Conservation (phyloP, 345 rosid genomes). For the Tarenaya hassleriana region DNA sequence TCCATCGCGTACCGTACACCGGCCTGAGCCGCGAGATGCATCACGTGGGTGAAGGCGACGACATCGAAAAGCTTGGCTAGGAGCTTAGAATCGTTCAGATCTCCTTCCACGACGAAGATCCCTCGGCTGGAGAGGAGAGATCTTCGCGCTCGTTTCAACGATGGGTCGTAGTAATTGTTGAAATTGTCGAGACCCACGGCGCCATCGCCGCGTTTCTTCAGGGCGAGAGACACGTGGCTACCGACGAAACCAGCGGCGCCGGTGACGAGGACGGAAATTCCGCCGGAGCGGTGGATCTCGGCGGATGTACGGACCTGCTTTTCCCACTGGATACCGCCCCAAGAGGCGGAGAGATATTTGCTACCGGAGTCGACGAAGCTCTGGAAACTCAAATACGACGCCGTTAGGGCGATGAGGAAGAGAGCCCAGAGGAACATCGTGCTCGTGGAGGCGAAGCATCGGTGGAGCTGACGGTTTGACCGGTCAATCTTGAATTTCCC, state of each 20-base stretch:
- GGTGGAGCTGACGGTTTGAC: conserved; percentile 58
- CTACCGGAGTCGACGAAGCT: conserved; percentile 72
- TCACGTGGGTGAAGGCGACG: conserved; percentile 74
- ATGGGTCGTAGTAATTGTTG: conserved; percentile 71
- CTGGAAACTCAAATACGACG: conserved; percentile 75
- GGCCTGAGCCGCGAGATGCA: conserved; percentile 91
- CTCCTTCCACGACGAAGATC: conserved; percentile 58
- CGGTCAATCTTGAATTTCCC: conserved; percentile 86
- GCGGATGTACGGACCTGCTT: conserved; percentile 58
- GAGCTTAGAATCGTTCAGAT: conserved; percentile 54
- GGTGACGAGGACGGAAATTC: conserved; percentile 68
- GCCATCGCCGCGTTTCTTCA: conserved; percentile 70
- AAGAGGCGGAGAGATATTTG: conserved; percentile 48
- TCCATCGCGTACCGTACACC: conserved; percentile 76
- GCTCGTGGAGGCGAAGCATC: conserved; percentile 78
- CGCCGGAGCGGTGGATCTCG: conserved; percentile 57
- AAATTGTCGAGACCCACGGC: conserved; percentile 75
- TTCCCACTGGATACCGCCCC: conserved; percentile 86
- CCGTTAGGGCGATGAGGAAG: conserved; percentile 80
- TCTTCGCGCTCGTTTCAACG: conserved; percentile 46
- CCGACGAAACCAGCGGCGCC: conserved; percentile 85
- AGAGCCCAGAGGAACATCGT: conserved; percentile 92
- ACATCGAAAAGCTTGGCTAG: conserved; percentile 60
- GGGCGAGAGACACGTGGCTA: conserved; percentile 55
- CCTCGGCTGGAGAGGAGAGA: conserved; percentile 36